Conservation (phyloP, 352 stramenopile genomes). For the Pythium vanterpoolii region DNA sequence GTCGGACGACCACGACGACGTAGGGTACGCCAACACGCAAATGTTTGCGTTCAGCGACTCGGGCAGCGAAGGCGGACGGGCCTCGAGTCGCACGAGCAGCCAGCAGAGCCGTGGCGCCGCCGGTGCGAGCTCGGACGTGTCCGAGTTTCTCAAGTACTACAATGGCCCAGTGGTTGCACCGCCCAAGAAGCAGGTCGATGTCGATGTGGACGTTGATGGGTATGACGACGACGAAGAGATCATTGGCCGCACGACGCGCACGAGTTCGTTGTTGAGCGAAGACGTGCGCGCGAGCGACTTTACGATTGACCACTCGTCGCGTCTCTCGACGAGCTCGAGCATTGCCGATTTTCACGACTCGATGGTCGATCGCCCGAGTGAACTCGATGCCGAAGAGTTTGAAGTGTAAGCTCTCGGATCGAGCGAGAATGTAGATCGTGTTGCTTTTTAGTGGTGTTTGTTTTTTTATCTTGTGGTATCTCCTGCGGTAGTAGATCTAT, state of each 20-base stretch:
- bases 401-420: slow-evolving; percentile 17
- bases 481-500: background rate
- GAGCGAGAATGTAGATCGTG: background rate
- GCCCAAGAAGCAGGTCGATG: background rate
- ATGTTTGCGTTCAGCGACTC: slow-evolving; percentile 21
- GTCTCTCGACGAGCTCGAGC: slow-evolving; percentile 17
- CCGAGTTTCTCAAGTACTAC: slow-evolving; percentile 11
- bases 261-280: slow-evolving; percentile 7
- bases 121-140: slow-evolving; percentile 1
- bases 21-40: slow-evolving; percentile 6
- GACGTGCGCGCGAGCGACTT: slow-evolving; percentile 5
- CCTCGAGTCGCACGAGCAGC: slow-evolving; percentile 9
- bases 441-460: background rate
- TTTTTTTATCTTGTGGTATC: background rate
- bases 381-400: slow-evolving; percentile 20
- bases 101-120: background rate
- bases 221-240: slow-evolving; percentile 11
- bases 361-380: slow-evolving; percentile 11
- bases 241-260: background rate
- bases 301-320: slow-evolving; percentile 2
- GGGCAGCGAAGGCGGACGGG: slow-evolving; percentile 10
- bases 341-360: slow-evolving; percentile 23
- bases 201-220: slow-evolving; percentile 9
- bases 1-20: background rate
- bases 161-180: slow-evolving; percentile 1